Evolutionary conservation across 768 basidiomycete species (phyloP).

Genomic region (Boletus sp.): DNA sequence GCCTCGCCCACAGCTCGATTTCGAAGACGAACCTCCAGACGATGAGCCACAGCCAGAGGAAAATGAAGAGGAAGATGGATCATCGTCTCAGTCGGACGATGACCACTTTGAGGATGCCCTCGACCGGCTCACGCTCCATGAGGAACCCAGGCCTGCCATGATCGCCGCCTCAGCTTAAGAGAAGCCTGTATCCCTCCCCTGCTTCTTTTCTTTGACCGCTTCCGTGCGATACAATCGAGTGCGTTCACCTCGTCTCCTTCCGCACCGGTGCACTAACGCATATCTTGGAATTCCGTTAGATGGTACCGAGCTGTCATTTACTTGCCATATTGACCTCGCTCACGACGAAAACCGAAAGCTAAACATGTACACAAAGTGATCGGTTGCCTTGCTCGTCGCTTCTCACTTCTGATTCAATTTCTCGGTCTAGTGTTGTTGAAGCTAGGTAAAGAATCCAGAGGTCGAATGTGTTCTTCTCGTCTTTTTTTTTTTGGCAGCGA

Average conservation of each 20-base stretch:
- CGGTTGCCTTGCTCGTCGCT: background rate
- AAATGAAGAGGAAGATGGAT: slow-evolving; percentile 35
- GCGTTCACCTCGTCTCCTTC: background rate
- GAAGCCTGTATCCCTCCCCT: background rate
- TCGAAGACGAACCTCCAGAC: slow-evolving; percentile 72
- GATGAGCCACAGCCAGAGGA: slow-evolving; percentile 35
- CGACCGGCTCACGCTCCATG: slow-evolving; percentile 49
- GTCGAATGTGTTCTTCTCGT: background rate
- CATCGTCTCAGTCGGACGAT: slow-evolving; percentile 38
- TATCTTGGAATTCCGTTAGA: background rate
- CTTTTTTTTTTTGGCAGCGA: no score
- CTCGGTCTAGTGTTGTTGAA: background rate
- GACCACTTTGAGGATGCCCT: slow-evolving; percentile 64
- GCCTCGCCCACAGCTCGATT: slow-evolving; percentile 56
- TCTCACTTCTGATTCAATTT: background rate
- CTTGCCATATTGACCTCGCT: background rate
- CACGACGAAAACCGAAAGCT: background rate
- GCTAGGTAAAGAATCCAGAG: no score
- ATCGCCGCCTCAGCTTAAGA: slow-evolving; percentile 20
- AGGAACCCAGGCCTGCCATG: slow-evolving; percentile 9
- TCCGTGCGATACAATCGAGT: slow-evolving; percentile 1
- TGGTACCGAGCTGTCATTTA: background rate
- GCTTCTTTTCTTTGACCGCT: background rate
- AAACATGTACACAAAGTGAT: background rate
- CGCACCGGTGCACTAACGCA: background rate